Percentiles rank a stretch among this genome's conserved stretches.
Evolutionary conservation across 805 yeast species (phyloP).

Genomic region (Grigorovia jiainica): DNA sequence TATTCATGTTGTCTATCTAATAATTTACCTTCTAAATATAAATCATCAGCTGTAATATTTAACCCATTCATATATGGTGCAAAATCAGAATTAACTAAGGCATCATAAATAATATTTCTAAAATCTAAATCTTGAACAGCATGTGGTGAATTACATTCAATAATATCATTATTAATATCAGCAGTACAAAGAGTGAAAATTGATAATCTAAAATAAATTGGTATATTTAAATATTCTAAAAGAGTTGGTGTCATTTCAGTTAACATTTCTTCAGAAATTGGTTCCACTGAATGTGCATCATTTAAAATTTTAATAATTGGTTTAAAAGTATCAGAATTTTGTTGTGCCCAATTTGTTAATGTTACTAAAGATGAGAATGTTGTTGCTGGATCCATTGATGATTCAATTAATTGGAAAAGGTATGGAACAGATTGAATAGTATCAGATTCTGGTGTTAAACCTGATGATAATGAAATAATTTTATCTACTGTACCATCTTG

Average conservation of each 20-base stretch:
- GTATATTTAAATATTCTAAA: conserved; percentile 19
- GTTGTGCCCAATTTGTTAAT: conserved; percentile 21
- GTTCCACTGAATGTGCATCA: conserved; percentile 9
- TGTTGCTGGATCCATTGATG: conserved; percentile 17
- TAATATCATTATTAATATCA: conserved; percentile 14
- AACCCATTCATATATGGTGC: conserved; percentile 25
- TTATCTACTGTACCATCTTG: conserved; percentile 13
- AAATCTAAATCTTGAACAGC: conserved; percentile 28
- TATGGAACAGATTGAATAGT: conserved; percentile 16
- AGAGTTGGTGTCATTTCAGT: conserved; percentile 18
- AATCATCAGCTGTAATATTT: conserved; percentile 17
- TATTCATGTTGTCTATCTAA: conserved; percentile 25
- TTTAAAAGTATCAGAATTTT: conserved; percentile 15
- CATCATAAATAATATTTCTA: conserved; percentile 23
- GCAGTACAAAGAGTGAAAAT: conserved; percentile 26
- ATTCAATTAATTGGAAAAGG: conserved; percentile 14
- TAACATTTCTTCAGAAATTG: conserved; percentile 16
- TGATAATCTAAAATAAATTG: conserved; percentile 21
- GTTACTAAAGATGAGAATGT: conserved; percentile 17
- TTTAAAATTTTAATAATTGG: conserved; percentile 19
- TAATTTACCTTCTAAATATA: conserved; percentile 25
- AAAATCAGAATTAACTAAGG: conserved; percentile 23
- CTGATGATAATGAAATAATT: conserved; percentile 8
- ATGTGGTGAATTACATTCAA: conserved; percentile 20
- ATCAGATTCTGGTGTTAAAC: conserved; percentile 10